Evolutionary conservation across 768 basidiomycete species (phyloP).

Genomic region (Rickenella mellea): DNA sequence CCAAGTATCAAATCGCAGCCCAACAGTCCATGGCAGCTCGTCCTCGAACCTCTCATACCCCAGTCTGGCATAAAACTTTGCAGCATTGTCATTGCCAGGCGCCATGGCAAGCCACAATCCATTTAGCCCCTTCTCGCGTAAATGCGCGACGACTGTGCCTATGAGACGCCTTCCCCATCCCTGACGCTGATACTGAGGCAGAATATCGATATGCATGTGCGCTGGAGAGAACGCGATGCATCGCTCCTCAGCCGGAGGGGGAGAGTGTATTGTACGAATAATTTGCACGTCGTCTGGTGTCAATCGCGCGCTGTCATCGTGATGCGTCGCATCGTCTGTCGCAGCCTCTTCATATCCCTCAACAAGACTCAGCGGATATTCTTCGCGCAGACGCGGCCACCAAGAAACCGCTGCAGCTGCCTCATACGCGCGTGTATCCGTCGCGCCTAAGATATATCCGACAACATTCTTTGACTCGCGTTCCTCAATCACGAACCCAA

Average conservation of each 20-base stretch:
- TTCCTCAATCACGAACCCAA: constrained; percentile 56
- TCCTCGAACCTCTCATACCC: constrained; percentile 54
- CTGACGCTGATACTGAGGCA: constrained; percentile 54
- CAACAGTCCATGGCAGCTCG: too few species aligned
- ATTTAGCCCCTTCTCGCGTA: constrained; percentile 35
- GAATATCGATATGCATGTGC: constrained; percentile 68
- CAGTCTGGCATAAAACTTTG: constrained; percentile 49
- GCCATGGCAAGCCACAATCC: constrained; percentile 66
- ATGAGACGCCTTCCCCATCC: constrained; percentile 69
- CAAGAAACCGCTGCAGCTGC: constrained; percentile 42
- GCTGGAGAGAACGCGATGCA: constrained; percentile 59
- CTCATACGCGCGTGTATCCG: constrained; percentile 60
- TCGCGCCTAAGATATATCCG: constrained; percentile 63
- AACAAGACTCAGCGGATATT: constrained; percentile 34
- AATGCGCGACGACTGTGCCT: constrained; percentile 38
- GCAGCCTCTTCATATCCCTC: constrained; percentile 1
- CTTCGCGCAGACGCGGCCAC: constrained; percentile 54
- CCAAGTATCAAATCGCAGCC: too few species aligned
- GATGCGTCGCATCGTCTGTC: not conserved
- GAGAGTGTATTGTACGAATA: constrained; percentile 24
- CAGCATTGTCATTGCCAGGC: constrained; percentile 49
- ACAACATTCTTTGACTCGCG: constrained; percentile 35
- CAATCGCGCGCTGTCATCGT: constrained; percentile 7
- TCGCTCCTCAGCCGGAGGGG: constrained; percentile 35
- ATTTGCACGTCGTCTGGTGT: constrained; percentile 30